Conservation (phyloP, 352 stramenopile genomes). For the Blastocystis sp. region DNA sequence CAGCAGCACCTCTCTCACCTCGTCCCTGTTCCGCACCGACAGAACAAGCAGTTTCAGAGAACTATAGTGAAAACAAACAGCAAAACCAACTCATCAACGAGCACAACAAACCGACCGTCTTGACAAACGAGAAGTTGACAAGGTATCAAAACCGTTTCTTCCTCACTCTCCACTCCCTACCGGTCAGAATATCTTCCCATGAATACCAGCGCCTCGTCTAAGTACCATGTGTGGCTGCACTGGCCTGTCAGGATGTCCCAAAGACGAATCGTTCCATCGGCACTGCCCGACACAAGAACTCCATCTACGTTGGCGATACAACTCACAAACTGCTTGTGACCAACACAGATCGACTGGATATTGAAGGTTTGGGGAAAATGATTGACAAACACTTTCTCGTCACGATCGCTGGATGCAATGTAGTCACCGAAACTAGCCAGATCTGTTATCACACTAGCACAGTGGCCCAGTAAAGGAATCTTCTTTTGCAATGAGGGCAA, state of each 20-base stretch:
- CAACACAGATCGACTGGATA: conserved; percentile 57
- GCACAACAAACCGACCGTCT: background rate
- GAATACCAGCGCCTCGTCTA: conserved; percentile 13
- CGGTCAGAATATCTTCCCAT: background rate
- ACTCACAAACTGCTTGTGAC: conserved; percentile 46
- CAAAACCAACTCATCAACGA: background rate
- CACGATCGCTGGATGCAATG: conserved; percentile 53
- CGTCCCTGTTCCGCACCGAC: background rate
- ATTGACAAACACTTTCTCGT: conserved; percentile 57
- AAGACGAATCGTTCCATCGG: background rate
- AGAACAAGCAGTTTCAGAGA: background rate
- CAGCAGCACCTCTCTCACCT: background rate
- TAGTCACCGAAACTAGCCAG: conserved; percentile 10
- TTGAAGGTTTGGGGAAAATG: conserved; percentile 53
- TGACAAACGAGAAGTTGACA: background rate
- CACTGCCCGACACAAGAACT: background rate
- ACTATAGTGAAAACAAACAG: background rate
- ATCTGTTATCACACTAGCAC: conserved; percentile 31
- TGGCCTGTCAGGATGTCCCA: background rate
- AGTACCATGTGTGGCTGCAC: background rate
- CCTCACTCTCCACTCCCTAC: conserved; percentile 40
- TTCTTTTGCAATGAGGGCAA: background rate
- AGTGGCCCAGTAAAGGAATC: conserved; percentile 2
- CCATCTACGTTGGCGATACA: background rate
- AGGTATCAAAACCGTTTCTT: conserved; percentile 37